Conservation (phyloP, 805 yeast species). For the Saccharomyces kudriavzevii region DNA sequence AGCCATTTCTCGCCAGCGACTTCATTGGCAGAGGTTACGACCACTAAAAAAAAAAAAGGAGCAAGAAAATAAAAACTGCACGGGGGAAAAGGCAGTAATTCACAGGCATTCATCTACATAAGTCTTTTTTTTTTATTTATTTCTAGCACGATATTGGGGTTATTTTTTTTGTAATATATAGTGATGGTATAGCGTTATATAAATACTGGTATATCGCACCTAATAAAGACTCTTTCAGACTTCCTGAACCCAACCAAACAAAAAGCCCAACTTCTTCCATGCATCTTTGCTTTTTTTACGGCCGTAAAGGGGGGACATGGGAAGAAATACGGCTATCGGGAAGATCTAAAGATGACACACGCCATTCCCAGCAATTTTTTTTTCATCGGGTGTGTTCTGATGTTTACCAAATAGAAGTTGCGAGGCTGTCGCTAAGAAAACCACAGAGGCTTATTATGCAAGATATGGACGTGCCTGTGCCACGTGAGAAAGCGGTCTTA, state of each 20-base stretch:
- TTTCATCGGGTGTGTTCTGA: neutral
- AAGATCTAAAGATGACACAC: neutral
- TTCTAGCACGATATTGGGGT: neutral
- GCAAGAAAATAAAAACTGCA: conserved; percentile 7
- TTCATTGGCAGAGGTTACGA: conserved; percentile 13
- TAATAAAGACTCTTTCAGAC: neutral
- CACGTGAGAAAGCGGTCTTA: neutral
- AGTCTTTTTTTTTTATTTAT: neutral
- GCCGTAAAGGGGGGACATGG: neutral
- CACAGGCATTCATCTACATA: conserved; percentile 2
- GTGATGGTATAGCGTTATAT: neutral
- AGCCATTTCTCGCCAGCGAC: conserved; percentile 11
- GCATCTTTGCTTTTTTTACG: neutral
- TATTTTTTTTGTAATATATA: neutral
- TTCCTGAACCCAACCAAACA: neutral
- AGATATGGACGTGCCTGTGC: neutral
- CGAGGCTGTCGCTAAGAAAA: neutral
- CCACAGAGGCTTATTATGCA: neutral
- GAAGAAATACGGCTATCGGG: neutral
- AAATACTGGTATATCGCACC: neutral
- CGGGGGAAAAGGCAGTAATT: neutral
- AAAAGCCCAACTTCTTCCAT: neutral
- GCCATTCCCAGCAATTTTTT: neutral
- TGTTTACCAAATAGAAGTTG: neutral
- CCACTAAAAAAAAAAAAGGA: conserved; percentile 6